phyloP scores from a whole-genome alignment of 106 monocot genomes.

The Gastrodia elata region DNA sequence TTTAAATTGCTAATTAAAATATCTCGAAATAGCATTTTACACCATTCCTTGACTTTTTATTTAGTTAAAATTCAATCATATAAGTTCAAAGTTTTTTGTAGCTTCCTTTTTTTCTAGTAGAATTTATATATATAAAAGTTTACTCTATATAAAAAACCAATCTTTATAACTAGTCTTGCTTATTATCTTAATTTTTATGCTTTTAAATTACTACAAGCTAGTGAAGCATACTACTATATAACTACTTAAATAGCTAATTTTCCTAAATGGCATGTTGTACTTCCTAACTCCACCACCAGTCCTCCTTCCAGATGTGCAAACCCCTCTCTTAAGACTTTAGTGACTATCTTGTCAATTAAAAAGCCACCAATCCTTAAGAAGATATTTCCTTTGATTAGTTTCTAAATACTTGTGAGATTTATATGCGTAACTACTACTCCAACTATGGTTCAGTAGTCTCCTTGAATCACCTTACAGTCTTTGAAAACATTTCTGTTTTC shows the following conservation, averaged over 20 bases:
- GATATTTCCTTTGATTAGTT: background rate
- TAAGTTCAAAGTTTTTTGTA: too few species aligned
- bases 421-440: background rate
- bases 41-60: background rate
- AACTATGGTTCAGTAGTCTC: background rate
- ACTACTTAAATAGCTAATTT: background rate
- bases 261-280: background rate
- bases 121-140: too few species aligned
- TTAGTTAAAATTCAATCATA: slow-evolving; percentile 2
- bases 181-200: background rate
- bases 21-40: background rate
- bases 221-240: background rate
- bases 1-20: background rate
- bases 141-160: too few species aligned
- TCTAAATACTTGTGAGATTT: background rate
- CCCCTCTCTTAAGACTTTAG: background rate
- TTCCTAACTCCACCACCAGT: background rate
- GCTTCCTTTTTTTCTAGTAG: too few species aligned
- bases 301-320: background rate
- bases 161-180: background rate
- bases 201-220: background rate
- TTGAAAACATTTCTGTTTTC: background rate
- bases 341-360: background rate
- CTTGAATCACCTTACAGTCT: background rate
- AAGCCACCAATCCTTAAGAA: background rate